Evolutionary conservation across 352 stramenopile genomes (phyloP).

Genomic region (Phytophthora nicotianae): DNA sequence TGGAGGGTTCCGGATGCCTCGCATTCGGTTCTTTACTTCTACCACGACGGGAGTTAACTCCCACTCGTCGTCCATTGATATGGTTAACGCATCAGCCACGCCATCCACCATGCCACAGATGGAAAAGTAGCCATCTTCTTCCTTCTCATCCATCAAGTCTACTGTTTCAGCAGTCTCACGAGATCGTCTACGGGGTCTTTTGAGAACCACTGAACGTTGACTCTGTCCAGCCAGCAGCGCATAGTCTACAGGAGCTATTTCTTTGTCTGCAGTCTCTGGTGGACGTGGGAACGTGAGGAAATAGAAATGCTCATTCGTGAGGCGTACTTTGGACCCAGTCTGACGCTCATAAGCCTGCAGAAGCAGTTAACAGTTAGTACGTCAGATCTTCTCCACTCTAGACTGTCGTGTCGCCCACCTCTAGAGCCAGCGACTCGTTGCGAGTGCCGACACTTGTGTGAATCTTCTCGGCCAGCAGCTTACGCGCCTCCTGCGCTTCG

Average conservation of each 20-base stretch:
- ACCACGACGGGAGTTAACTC: slow-evolving; percentile 63
- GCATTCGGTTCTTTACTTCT: slow-evolving; percentile 82
- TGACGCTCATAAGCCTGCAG: slow-evolving; percentile 62
- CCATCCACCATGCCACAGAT: slow-evolving; percentile 88
- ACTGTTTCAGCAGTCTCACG: slow-evolving; percentile 2
- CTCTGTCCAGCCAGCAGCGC: slow-evolving; percentile 28
- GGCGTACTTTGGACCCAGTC: slow-evolving; percentile 55
- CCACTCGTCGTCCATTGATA: slow-evolving; percentile 66
- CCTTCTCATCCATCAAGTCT: slow-evolving; percentile 7
- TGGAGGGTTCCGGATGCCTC: slow-evolving; percentile 57
- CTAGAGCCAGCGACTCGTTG: slow-evolving; percentile 68
- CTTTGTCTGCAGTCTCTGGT: background rate
- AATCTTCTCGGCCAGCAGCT: slow-evolving; percentile 61
- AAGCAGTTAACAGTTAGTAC: background rate
- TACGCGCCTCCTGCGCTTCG: slow-evolving; percentile 48
- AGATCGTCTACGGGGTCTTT: slow-evolving; percentile 8
- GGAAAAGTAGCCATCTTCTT: slow-evolving; percentile 53
- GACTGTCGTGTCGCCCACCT: slow-evolving; percentile 28
- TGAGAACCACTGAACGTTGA: slow-evolving; percentile 18
- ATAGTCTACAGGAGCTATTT: slow-evolving; percentile 30
- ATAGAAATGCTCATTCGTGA: slow-evolving; percentile 77
- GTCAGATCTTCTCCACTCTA: background rate
- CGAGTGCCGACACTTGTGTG: slow-evolving; percentile 66
- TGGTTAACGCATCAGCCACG: slow-evolving; percentile 59
- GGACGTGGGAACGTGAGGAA: slow-evolving; percentile 59